Evolutionary conservation across 352 stramenopile genomes (phyloP), one percentile per base, ranked within the genome.

Genomic region (Phytophthora fragariae): DNA sequence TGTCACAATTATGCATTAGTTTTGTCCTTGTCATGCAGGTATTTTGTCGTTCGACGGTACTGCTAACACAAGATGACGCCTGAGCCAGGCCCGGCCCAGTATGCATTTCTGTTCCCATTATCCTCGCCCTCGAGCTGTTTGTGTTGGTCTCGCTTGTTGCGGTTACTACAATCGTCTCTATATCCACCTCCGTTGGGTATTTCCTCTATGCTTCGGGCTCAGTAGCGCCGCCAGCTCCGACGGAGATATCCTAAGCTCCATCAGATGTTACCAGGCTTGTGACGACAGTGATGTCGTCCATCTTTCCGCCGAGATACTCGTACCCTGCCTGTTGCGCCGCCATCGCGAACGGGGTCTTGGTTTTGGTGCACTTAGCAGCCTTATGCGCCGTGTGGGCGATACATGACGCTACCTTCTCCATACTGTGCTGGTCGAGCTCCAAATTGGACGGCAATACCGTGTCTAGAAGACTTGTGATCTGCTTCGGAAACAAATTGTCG

Each of bases 401-500:
- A 55, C 81, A 93, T 3, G 85, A 91, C 44, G 89, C 89, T 33
- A 91, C 82, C 53, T 92, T 90, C 62, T 92, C 83, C 89, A 95
- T 93, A 64, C 79, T 90, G 56, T 80, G 72, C 31, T 79, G 53
- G 50, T 89, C 83, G 29, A 82, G 66, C 60, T 89, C 80, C 6
- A 74, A 77, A n/a, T 67, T 79, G 14, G 81, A 79, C 11, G 85
- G 83, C 68, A 93, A 72, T 55, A 92, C 82, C 41, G 77, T 84
- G 66, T 93, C 86, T 41, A 97, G 66, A 9, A 95, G 68, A 57
- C 62, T 79, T 41, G 86, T 70, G 65, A 99, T 92, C 62, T 98
- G 90, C 39, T 81, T 80, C 37, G 96, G 86, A 61, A 90, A 94
- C n/a, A 99, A 77, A 74, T 99, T 99, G 78, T 99, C 97, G 80